These are phyloP conservation scores for Dactylellina parvicollis DNA, from an alignment of 2,329 filamentous ascomycete genomes.

Conservation along the genomic window DNA sequence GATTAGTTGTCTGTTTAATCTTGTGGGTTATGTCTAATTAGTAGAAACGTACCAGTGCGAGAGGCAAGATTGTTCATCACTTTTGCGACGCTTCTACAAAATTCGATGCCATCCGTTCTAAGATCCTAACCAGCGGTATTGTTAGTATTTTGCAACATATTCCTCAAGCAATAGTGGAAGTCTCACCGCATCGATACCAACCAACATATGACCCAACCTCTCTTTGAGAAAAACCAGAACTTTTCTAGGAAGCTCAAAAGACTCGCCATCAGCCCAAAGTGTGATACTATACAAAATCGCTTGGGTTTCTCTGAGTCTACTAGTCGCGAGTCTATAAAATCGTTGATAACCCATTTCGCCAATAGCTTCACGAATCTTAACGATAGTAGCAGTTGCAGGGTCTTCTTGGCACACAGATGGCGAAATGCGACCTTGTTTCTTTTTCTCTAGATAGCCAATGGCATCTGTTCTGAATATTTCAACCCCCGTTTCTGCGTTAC, in stretches of 20 bases:
- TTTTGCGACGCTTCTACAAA: too few relatives aligned
- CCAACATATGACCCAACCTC: not conserved
- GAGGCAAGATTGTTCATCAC: too few relatives aligned
- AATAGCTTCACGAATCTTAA: constrained; percentile 17
- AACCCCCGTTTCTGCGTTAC: not conserved
- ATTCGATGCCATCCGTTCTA: too few relatives aligned
- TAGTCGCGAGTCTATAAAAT: constrained; percentile 2
- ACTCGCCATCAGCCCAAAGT: constrained; percentile 6
- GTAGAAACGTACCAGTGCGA: too few relatives aligned
- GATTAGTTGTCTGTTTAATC: too few relatives aligned
- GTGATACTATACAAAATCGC: constrained; percentile 5
- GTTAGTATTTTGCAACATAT: too few relatives aligned
- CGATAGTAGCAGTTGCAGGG: not conserved
- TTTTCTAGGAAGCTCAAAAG: not conserved
- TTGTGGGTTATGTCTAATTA: too few relatives aligned
- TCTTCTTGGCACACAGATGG: not conserved
- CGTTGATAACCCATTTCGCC: constrained; percentile 8
- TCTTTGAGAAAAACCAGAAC: not conserved
- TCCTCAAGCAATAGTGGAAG: too few relatives aligned
- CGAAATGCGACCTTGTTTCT: not conserved
- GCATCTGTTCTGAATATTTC: not conserved
- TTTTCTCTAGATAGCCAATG: not conserved
- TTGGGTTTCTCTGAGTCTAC: constrained; percentile 2
- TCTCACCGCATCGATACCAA: not conserved
- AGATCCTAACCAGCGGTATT: too few relatives aligned